A percentile compares a stretch with the other conserved stretches of the same genome.
Conservation (phyloP, 2,329 filamentous ascomycete genomes). For the Rugonectria rugulosa region DNA sequence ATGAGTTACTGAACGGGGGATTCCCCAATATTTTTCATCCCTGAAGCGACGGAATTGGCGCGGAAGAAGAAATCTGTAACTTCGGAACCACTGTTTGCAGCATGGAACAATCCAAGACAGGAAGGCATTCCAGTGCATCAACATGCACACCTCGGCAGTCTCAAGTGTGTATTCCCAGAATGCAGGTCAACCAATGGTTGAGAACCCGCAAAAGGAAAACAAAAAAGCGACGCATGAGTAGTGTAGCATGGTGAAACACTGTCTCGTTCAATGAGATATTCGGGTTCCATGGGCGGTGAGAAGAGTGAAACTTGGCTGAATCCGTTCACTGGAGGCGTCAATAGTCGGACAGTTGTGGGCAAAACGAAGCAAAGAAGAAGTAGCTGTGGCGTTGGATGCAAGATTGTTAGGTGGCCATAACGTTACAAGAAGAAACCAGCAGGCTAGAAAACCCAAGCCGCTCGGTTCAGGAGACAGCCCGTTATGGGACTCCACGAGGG, state of each 20-base stretch:
- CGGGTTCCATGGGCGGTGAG: slow-evolving; percentile 5
- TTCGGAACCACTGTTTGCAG: not conserved
- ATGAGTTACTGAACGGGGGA: not conserved
- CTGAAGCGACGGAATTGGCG: slow-evolving; percentile 1
- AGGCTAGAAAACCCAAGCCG: not conserved
- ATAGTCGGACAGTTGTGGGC: too few relatives aligned
- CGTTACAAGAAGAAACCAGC: not conserved
- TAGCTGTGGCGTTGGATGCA: too few relatives aligned
- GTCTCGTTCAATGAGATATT: not conserved
- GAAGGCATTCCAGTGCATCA: slow-evolving; percentile 2
- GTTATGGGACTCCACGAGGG: not conserved
- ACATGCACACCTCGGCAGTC: slow-evolving; percentile 5
- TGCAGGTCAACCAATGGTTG: not conserved
- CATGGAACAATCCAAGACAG: slow-evolving; percentile 1
- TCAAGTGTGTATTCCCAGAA: slow-evolving; percentile 3
- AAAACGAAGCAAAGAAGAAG: not conserved
- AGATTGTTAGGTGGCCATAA: too few relatives aligned
- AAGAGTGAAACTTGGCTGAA: slow-evolving; percentile 7
- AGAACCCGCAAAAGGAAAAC: slow-evolving; percentile 3
- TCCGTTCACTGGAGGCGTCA: too few relatives aligned
- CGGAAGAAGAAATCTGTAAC: not conserved
- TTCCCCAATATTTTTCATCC: not conserved
- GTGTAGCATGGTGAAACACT: slow-evolving; percentile 9
- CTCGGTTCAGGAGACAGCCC: not conserved
- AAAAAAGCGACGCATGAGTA: not conserved